phyloP scores from a whole-genome alignment of 2,329 filamentous ascomycete genomes.

The Ophidiomyces ophidiicola region DNA sequence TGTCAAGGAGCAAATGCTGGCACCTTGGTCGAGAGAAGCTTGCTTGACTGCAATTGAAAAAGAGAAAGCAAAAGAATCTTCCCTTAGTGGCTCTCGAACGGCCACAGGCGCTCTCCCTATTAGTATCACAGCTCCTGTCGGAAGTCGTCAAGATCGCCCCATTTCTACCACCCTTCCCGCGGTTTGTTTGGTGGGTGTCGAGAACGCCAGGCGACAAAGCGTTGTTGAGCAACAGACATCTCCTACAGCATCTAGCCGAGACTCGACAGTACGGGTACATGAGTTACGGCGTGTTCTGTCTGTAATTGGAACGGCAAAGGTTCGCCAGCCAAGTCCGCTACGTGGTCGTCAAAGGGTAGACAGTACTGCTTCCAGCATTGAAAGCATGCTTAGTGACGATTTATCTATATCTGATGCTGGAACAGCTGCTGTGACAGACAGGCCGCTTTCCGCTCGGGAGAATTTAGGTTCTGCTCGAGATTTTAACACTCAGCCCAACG shows the following conservation, averaged over 20 bases:
- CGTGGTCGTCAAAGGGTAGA: conserved; percentile 26
- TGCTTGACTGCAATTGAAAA: conserved; percentile 56
- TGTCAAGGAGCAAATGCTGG: conserved; percentile 63
- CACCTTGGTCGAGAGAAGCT: conserved; percentile 66
- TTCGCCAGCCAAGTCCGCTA: conserved; percentile 33
- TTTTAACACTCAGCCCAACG: conserved; percentile 16
- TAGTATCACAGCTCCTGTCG: conserved; percentile 17
- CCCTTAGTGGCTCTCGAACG: conserved; percentile 61
- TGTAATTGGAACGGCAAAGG: conserved; percentile 24
- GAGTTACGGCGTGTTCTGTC: conserved; percentile 39
- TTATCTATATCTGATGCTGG: conserved; percentile 27
- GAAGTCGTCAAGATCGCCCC: conserved; percentile 16
- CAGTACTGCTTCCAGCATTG: conserved; percentile 32
- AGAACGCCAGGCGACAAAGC: conserved; percentile 27
- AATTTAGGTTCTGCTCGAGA: conserved; percentile 26
- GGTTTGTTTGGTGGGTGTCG: conserved; percentile 21
- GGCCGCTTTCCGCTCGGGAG: conserved; percentile 19
- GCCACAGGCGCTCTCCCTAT: conserved; percentile 37
- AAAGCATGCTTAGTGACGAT: conserved; percentile 35
- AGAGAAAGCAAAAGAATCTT: conserved; percentile 57
- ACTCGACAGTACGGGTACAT: conserved; percentile 37
- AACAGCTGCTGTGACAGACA: conserved; percentile 16
- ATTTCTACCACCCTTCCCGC: conserved; percentile 16
- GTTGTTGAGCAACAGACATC: conserved; percentile 16
- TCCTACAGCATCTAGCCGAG: conserved; percentile 28